These are phyloP conservation scores for Stagonosporopsis cucurbitacearum DNA, from an alignment of 2,329 filamentous ascomycete species.

Conservation along the genomic window DNA sequence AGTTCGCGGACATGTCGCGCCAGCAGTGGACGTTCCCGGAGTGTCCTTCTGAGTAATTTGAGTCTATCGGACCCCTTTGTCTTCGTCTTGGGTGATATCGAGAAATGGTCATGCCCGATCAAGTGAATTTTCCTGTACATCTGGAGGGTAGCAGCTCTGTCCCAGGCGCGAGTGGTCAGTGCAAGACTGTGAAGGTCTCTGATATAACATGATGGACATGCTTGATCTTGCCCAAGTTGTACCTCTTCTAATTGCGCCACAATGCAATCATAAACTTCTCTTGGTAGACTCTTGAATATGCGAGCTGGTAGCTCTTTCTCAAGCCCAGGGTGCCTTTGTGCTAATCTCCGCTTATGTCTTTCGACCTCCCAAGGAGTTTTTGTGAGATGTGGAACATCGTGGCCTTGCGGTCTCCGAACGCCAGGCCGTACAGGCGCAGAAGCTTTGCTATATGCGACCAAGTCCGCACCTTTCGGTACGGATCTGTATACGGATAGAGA, in stretches of 20 bases:
- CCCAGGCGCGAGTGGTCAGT: conserved; percentile 63
- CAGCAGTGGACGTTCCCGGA: conserved; percentile 59
- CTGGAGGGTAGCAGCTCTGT: conserved; percentile 56
- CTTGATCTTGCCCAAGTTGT: conserved; percentile 45
- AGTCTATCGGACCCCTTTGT: conserved; percentile 59
- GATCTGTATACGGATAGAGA: background rate
- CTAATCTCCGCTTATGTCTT: conserved; percentile 39
- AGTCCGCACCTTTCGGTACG: background rate
- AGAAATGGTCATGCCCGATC: conserved; percentile 51
- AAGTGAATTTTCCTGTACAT: conserved; percentile 58
- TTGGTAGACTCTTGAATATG: conserved; percentile 57
- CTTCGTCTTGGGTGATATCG: conserved; percentile 47
- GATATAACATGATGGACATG: conserved; percentile 62
- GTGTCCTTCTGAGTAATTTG: conserved; percentile 61
- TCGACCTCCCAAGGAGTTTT: conserved; percentile 51
- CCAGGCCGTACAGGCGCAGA: background rate
- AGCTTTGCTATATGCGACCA: conserved; percentile 6
- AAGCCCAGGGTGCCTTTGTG: conserved; percentile 36
- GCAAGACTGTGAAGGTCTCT: conserved; percentile 61
- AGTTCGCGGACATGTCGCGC: conserved; percentile 62
- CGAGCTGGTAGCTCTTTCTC: conserved; percentile 30
- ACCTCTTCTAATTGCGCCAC: conserved; percentile 57
- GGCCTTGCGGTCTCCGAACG: conserved; percentile 5
- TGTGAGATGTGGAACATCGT: conserved; percentile 33
- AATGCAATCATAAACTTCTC: conserved; percentile 63